phyloP scores from a whole-genome alignment of 2,329 filamentous ascomycete species.

The Pleoardoris graminearum region DNA sequence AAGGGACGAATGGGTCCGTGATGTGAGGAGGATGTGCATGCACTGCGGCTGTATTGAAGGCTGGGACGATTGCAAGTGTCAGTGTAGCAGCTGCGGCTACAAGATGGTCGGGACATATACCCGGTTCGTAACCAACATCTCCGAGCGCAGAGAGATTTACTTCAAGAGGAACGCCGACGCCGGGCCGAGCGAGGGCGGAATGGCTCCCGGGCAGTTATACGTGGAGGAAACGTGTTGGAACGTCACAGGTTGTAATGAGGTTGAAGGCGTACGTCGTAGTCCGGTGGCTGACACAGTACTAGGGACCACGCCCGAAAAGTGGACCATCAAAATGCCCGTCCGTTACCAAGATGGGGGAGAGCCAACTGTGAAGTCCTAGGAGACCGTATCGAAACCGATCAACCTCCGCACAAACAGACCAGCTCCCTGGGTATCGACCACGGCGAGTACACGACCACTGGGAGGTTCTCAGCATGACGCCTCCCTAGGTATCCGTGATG shows the following conservation, averaged over 20 bases:
- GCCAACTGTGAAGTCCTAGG: background rate
- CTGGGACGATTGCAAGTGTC: conserved; percentile 32
- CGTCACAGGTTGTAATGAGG: conserved; percentile 2
- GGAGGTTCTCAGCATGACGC: too few species aligned
- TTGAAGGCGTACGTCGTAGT: conserved; percentile 10
- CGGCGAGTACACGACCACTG: conserved; percentile 4
- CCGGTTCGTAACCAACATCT: conserved; percentile 35
- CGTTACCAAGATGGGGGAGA: conserved; percentile 9
- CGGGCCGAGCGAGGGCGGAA: background rate
- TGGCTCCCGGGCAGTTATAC: conserved; percentile 19
- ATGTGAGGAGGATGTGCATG: conserved; percentile 36
- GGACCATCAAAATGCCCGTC: conserved; percentile 27
- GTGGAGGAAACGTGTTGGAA: conserved; percentile 27
- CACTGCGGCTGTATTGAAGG: conserved; percentile 37
- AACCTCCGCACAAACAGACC: background rate
- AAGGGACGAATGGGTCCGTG: conserved; percentile 36
- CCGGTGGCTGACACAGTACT: conserved; percentile 14
- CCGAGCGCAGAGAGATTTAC: conserved; percentile 23
- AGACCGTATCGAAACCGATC: background rate
- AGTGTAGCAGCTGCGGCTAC: conserved; percentile 37
- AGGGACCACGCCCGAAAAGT: conserved; percentile 7
- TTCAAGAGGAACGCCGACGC: conserved; percentile 28
- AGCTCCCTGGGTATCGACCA: background rate
- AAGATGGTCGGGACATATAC: conserved; percentile 34
- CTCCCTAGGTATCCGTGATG: too few species aligned